Evolutionary conservation across 164 flowering plant species (phyloP).

Genomic region (Amborella trichopoda): DNA sequence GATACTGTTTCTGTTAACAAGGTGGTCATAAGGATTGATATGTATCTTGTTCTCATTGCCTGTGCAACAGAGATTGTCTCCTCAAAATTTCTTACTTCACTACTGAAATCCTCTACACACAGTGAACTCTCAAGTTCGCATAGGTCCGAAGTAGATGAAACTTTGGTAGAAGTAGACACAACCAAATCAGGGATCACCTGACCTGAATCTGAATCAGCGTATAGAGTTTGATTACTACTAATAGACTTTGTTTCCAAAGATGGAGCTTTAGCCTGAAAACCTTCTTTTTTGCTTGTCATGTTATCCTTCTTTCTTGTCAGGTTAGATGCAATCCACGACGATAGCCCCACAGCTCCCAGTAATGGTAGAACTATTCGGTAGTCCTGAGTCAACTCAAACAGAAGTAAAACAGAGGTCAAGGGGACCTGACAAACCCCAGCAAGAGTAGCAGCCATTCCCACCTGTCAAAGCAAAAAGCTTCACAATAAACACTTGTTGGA

Average conservation of each 20-base stretch:
- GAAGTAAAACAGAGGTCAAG: slow-evolving; percentile 78
- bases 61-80: slow-evolving; percentile 53
- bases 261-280: slow-evolving; percentile 7
- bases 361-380: slow-evolving; percentile 84
- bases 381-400: slow-evolving; percentile 88
- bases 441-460: slow-evolving; percentile 99
- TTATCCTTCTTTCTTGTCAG: slow-evolving; percentile 27
- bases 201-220: slow-evolving; percentile 10
- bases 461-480: slow-evolving; percentile 29
- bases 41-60: slow-evolving; percentile 74
- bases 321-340: slow-evolving; percentile 80
- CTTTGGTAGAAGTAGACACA: slow-evolving; percentile 2
- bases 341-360: slow-evolving; percentile 86
- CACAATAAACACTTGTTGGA: background rate
- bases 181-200: slow-evolving; percentile 12
- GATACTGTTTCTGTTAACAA: slow-evolving; percentile 48
- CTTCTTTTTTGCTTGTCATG: background rate
- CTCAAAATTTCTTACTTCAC: slow-evolving; percentile 21
- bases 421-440: slow-evolving; percentile 98
- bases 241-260: slow-evolving; percentile 7
- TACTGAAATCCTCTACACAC: slow-evolving; percentile 36
- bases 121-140: slow-evolving; percentile 75
- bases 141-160: slow-evolving; percentile 24
- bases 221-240: slow-evolving; percentile 9
- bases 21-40: slow-evolving; percentile 42